These are phyloP conservation scores for Yamadazyma triangularis DNA, from an alignment of 1,139 yeast genomes.

Conservation along the genomic window DNA sequence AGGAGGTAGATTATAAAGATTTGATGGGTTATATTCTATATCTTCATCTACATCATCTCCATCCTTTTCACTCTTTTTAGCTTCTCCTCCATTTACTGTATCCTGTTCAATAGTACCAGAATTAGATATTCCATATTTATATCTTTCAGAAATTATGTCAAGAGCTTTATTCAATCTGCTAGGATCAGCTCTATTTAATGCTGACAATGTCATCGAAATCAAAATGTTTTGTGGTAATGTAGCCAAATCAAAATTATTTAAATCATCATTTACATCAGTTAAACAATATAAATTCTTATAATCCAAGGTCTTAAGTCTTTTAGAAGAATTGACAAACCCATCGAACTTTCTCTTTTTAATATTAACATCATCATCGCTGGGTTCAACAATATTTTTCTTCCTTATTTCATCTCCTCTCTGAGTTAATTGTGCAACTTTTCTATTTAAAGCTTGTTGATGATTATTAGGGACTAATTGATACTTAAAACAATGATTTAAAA, in stretches of 20 bases:
- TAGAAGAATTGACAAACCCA: slow-evolving; percentile 27
- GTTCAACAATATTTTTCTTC: slow-evolving; percentile 32
- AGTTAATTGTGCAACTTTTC: slow-evolving; percentile 25
- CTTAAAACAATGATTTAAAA: slow-evolving; percentile 32
- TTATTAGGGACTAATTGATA: slow-evolving; percentile 31
- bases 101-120: slow-evolving; percentile 4
- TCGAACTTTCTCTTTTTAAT: slow-evolving; percentile 39
- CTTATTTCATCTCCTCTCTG: slow-evolving; percentile 41
- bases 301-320: slow-evolving; percentile 26
- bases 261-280: slow-evolving; percentile 55
- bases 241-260: slow-evolving; percentile 65
- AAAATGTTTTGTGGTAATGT: slow-evolving; percentile 63
- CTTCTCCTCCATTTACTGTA: slow-evolving; percentile 6
- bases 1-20: slow-evolving; percentile 53
- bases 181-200: slow-evolving; percentile 51
- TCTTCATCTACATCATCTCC: slow-evolving; percentile 35
- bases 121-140: slow-evolving; percentile 23
- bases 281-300: slow-evolving; percentile 52
- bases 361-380: slow-evolving; percentile 22
- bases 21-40: slow-evolving; percentile 33
- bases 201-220: slow-evolving; percentile 61
- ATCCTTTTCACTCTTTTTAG: slow-evolving; percentile 22
- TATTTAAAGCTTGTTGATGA: slow-evolving; percentile 24
- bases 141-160: slow-evolving; percentile 62
- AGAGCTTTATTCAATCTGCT: slow-evolving; percentile 61